Conservation (phyloP, 805 yeast species). For the Nakazawaea ernobii region DNA sequence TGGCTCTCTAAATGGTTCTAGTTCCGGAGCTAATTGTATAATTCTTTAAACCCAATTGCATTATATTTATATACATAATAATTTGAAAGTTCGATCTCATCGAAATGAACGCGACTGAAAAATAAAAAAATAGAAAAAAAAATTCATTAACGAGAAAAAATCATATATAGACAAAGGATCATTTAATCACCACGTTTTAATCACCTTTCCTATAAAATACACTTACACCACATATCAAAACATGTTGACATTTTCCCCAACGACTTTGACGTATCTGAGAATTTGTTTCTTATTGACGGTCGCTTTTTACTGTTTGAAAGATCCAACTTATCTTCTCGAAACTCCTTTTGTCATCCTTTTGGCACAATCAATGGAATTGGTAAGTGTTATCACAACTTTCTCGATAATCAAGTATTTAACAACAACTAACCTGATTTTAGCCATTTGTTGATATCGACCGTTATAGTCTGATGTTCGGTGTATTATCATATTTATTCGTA, state of each 20-base stretch:
- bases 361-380: slow-evolving; percentile 55
- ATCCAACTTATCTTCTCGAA: slow-evolving; percentile 37
- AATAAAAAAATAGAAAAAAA: not conserved
- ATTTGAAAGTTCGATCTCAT: not conserved
- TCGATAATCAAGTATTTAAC: not conserved
- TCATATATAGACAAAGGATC: too few relatives aligned
- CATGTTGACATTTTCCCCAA: slow-evolving; percentile 27
- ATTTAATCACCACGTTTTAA: too few relatives aligned
- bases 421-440: not conserved
- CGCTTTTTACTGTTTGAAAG: slow-evolving; percentile 41
- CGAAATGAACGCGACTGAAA: not conserved
- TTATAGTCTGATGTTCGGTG: slow-evolving; percentile 34
- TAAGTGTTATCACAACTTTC: slow-evolving; percentile 14
- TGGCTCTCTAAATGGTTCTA: slow-evolving; percentile 23
- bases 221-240: not conserved
- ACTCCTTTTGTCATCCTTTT: slow-evolving; percentile 44
- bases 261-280: slow-evolving; percentile 41
- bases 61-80: not conserved
- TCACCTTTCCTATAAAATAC: not conserved
- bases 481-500: slow-evolving; percentile 39
- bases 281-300: slow-evolving; percentile 37
- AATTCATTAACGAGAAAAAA: not conserved
- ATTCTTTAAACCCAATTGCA: not conserved
- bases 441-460: slow-evolving; percentile 27
- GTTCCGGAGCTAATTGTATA: not conserved